phyloP scores from a whole-genome alignment of 2,329 filamentous ascomycete species.

The Aspergillus neotritici region DNA sequence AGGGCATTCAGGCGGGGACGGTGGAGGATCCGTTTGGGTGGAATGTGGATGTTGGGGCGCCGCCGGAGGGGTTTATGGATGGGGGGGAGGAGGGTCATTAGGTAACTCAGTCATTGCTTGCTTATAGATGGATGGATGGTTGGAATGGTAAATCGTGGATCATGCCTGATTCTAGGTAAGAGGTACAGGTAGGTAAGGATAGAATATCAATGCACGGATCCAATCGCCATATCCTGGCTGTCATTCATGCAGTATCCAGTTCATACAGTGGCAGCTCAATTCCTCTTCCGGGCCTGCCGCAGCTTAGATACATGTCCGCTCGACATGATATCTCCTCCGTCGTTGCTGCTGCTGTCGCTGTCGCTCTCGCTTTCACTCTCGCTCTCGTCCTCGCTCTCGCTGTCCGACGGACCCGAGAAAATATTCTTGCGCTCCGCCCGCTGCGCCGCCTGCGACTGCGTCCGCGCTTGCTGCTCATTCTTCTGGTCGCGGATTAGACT shows the following conservation, averaged over 20 bases:
- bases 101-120: constrained; percentile 23
- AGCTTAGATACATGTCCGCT: constrained; percentile 16
- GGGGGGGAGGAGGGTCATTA: constrained; percentile 16
- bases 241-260: too few species aligned
- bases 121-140: neutral
- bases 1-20: constrained; percentile 81
- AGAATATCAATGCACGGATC: too few species aligned
- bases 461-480: constrained; percentile 6
- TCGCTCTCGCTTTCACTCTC: constrained; percentile 11
- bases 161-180: too few species aligned
- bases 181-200: too few species aligned
- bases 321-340: constrained; percentile 21
- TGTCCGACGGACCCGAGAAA: constrained; percentile 12
- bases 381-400: constrained; percentile 10
- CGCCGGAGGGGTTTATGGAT: constrained; percentile 28
- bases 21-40: constrained; percentile 71
- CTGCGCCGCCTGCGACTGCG: neutral
- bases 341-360: constrained; percentile 9
- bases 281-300: constrained; percentile 1
- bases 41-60: constrained; percentile 44
- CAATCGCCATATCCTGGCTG: too few species aligned
- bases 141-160: too few species aligned
- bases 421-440: neutral
- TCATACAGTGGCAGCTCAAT: neutral
- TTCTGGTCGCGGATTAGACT: constrained; percentile 3